A percentile compares a stretch with the other conserved stretches of the same genome.
These are phyloP conservation scores for Phytophthora quininea DNA, from an alignment of 352 stramenopile species.

Conservation along the genomic window DNA sequence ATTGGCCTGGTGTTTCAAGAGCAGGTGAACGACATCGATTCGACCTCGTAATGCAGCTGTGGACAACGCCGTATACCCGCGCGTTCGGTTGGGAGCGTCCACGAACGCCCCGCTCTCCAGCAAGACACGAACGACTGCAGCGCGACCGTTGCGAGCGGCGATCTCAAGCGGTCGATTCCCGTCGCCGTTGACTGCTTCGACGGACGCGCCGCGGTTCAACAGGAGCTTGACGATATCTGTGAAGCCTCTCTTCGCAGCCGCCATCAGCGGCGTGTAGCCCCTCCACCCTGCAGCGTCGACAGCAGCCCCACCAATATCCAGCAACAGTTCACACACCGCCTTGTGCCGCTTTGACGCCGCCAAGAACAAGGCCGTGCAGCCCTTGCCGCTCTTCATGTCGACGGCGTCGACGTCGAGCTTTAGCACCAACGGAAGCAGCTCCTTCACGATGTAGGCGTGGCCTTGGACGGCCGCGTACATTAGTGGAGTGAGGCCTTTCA, in stretches of 20 bases:
- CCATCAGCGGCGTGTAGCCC: conserved; percentile 36
- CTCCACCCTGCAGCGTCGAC: conserved; percentile 25
- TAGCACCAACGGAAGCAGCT: conserved; percentile 18
- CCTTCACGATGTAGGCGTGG: conserved; percentile 28
- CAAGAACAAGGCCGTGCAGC: conserved; percentile 28
- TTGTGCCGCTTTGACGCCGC: conserved; percentile 23
- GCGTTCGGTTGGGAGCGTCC: conserved; percentile 32
- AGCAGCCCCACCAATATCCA: conserved; percentile 28
- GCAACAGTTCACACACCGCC: conserved; percentile 27
- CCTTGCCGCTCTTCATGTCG: conserved; percentile 25
- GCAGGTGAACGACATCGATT: conserved; percentile 24
- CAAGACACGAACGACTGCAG: conserved; percentile 23
- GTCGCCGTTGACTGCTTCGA: conserved; percentile 28
- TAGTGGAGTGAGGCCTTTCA: conserved; percentile 26
- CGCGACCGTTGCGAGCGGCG: conserved; percentile 23
- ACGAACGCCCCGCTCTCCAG: conserved; percentile 28
- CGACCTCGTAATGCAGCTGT: conserved; percentile 29
- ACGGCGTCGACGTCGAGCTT: conserved; percentile 17
- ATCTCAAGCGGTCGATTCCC: conserved; percentile 36
- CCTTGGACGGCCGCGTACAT: conserved; percentile 32
- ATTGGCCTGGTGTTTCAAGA: conserved; percentile 25
- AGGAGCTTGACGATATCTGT: conserved; percentile 24
- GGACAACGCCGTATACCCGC: conserved; percentile 29
- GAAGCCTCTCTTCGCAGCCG: conserved; percentile 27
- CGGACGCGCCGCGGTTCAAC: conserved; percentile 23